These are phyloP conservation scores for Stachybotrys elegans DNA, from an alignment of 2,329 filamentous ascomycete species.

Conservation along the genomic window DNA sequence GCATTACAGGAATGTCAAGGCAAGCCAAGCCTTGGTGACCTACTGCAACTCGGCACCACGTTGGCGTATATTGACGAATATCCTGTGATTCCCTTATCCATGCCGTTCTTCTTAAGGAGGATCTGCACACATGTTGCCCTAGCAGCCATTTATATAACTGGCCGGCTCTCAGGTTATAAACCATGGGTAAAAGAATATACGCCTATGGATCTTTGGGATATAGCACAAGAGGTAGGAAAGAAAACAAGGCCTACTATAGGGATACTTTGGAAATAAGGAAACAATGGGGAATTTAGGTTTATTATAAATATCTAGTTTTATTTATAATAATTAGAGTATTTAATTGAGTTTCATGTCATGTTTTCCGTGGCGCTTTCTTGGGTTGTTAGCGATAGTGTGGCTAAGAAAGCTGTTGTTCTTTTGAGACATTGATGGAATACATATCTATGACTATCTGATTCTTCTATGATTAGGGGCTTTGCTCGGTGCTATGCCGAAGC, in stretches of 20 bases:
- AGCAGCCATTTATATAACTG: not conserved
- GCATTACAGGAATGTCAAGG: not conserved
- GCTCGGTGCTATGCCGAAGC: too few species aligned
- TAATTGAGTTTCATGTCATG: too few species aligned
- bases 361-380: too few species aligned
- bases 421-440: too few species aligned
- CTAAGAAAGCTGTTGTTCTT: too few species aligned
- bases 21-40: not conserved
- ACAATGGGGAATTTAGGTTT: too few species aligned
- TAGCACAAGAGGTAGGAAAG: not conserved
- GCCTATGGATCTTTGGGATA: not conserved
- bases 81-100: constrained; percentile 1
- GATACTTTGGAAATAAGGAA: not conserved
- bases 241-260: not conserved
- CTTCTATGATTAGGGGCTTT: too few species aligned
- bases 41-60: constrained; percentile 1
- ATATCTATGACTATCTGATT: too few species aligned
- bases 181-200: constrained; percentile 1
- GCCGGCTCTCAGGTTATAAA: not conserved
- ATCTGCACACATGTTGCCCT: not conserved
- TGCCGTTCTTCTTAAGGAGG: not conserved
- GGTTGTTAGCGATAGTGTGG: too few species aligned
- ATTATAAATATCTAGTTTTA: too few species aligned
- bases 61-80: constrained; percentile 3
- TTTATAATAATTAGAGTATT: too few species aligned